Evolutionary conservation across 1,139 yeast species (phyloP).

Genomic region (Geotrichum fermentans): DNA sequence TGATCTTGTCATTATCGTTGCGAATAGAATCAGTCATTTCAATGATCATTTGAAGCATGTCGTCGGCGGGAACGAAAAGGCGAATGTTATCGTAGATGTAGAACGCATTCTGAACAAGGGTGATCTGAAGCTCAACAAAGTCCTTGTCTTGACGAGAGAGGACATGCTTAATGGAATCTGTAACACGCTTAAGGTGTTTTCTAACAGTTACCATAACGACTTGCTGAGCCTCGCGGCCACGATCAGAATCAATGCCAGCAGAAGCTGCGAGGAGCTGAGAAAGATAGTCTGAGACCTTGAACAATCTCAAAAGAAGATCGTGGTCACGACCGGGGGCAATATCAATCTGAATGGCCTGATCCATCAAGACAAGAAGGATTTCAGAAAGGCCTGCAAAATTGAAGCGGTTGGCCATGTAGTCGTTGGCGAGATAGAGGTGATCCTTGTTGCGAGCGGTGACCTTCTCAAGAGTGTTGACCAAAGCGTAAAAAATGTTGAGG

Average conservation of each 20-base stretch:
- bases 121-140: slow-evolving; percentile 27
- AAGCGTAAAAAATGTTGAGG: slow-evolving; percentile 29
- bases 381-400: slow-evolving; percentile 31
- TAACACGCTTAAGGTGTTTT: slow-evolving; percentile 26
- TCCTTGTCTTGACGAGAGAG: slow-evolving; percentile 25
- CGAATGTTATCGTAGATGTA: slow-evolving; percentile 26
- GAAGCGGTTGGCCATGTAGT: slow-evolving; percentile 29
- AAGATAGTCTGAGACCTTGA: slow-evolving; percentile 30
- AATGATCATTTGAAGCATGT: slow-evolving; percentile 29
- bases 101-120: slow-evolving; percentile 26
- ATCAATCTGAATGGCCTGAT: slow-evolving; percentile 24
- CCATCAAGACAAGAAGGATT: slow-evolving; percentile 25
- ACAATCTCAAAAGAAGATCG: slow-evolving; percentile 25
- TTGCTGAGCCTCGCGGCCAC: slow-evolving; percentile 28
- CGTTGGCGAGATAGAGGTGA: slow-evolving; percentile 29
- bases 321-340: slow-evolving; percentile 25
- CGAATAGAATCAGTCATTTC: slow-evolving; percentile 32
- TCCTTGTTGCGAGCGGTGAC: slow-evolving; percentile 28
- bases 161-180: slow-evolving; percentile 27
- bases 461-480: slow-evolving; percentile 32
- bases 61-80: slow-evolving; percentile 29
- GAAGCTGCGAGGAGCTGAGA: slow-evolving; percentile 32
- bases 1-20: slow-evolving; percentile 41
- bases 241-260: slow-evolving; percentile 30
- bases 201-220: slow-evolving; percentile 23